Evolutionary conservation across 192 early-diverging fungal genomes (phyloP), one percentile per base, ranked within the genome.

Genomic region (Umbelopsis isabellina): DNA sequence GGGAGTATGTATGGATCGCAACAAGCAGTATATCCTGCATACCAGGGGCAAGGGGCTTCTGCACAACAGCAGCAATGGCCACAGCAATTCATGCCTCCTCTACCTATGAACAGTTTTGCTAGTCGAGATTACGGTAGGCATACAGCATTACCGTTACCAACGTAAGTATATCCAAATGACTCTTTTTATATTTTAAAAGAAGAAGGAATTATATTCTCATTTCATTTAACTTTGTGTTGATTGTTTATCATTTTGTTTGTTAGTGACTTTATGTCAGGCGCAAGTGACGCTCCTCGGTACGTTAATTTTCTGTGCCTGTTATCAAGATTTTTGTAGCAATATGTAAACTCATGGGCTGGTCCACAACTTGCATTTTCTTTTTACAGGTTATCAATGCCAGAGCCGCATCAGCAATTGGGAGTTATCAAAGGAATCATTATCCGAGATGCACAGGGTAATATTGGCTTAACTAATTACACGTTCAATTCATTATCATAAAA

Each of bases 401-500:
- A 83, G 61, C 84, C 84, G 23, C 84, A 86, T 46, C 75, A 86
- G 35, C 71, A 80, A 1, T 73, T 86, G 2, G 84, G 84, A 30
- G 79, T 73, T 16, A 86, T 86, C 65, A 75, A 79, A 49, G 84
- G 84, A 67, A 75, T 82, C 47, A 86, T 86, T 68, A 83, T 86
- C 27, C 64, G 84, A 53, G 84, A 86, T 71, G 82, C 84, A 50
- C 82, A 86, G 65, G 84, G 84, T 69, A 86, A 86, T 74, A 86
- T 86, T 75, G 84, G 84, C 45, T 74, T 86, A 61, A 82, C 78
- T 71, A 75, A 83, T 53, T 86, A 86, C 69, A 71, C 71, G 13
- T 86, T 86, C 44, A 80, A 49, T 49, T 47, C 72, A 11, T 47
- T 73, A 22, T 52, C 52, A 51, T 46, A 23, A 65, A 46, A 6